Evolutionary conservation across 2,329 filamentous ascomycete genomes (phyloP), one percentile per base, ranked within the genome.

Genomic region (Berkeleyomyces rouxiae): DNA sequence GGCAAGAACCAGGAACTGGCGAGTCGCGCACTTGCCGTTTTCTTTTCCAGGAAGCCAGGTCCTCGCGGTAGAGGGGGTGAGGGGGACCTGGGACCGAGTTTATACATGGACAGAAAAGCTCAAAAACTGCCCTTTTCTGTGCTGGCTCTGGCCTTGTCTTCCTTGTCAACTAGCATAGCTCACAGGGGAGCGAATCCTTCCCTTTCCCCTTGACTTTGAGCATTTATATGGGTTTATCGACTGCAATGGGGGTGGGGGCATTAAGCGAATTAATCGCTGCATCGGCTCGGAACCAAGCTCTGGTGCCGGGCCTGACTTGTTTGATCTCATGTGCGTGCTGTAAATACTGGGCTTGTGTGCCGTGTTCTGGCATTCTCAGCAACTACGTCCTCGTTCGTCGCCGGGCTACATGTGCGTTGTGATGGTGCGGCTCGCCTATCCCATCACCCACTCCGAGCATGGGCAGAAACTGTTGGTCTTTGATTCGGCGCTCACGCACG

Each of bases 91-190:
- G 57, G 57, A 39, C 57, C n/a, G 39, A 59, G 16, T 59, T 59
- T 44, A 59, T 59, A 59, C 57, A 44, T 59, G 39, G 42, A 43
- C 23, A 39, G 57, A 51, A 47, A 51, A 51, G 47, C 23, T 31
- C 47, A 23, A 23, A 51, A 51, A 51, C 42, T 59, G 57, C 36
- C 57, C 31, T 59, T 51, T 44, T 33, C 23, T 42, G 36, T 43
- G 42, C 11, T 59, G 31, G 39, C 7, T 42, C 57, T 43, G 23
- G 23, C 23, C 23, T 2, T 59, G 37, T 43, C 23, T 59, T 33
- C 39, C 57, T 59, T 59, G 57, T 59, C 57, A 59, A 59, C 57
- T 39, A 59, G 40, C 42, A 42, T 59, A 37, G n/a, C 43, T 59
- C 37, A 16, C 57, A 59, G 33, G 57, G 57, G 40, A 31, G 40